phyloP scores from a whole-genome alignment of 2,329 filamentous ascomycete genomes.

The Epichloe hybrida region DNA sequence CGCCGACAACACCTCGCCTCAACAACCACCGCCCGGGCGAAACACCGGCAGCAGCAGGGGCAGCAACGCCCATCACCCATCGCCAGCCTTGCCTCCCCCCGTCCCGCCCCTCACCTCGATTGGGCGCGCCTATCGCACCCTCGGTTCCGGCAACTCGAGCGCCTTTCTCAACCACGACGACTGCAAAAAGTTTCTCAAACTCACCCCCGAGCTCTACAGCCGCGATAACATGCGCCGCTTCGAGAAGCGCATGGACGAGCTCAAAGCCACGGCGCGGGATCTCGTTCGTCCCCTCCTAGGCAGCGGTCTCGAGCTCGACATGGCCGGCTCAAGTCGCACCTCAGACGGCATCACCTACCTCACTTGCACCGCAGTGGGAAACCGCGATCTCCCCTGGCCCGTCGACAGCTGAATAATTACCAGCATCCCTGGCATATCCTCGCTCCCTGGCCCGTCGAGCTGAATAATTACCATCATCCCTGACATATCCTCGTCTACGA shows the following conservation, averaged over 20 bases:
- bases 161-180: slow-evolving; percentile 74
- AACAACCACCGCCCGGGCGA: slow-evolving; percentile 21
- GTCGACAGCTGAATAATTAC: slow-evolving; percentile 18
- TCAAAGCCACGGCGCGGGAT: slow-evolving; percentile 73
- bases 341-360: slow-evolving; percentile 34
- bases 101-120: slow-evolving; percentile 40
- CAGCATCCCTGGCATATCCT: too few species aligned
- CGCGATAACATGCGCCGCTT: slow-evolving; percentile 77
- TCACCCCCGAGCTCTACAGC: slow-evolving; percentile 73
- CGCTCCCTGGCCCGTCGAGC: slow-evolving; percentile 33
- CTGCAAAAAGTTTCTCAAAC: slow-evolving; percentile 80
- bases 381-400: slow-evolving; percentile 37
- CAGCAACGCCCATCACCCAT: slow-evolving; percentile 3
- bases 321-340: slow-evolving; percentile 29
- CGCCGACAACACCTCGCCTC: slow-evolving; percentile 71
- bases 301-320: slow-evolving; percentile 70
- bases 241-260: slow-evolving; percentile 75
- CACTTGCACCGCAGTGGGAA: slow-evolving; percentile 35
- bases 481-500: neutral
- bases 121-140: slow-evolving; percentile 63
- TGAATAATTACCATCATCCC: slow-evolving; percentile 2
- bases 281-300: slow-evolving; percentile 75
- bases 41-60: slow-evolving; percentile 11
- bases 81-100: slow-evolving; percentile 18
- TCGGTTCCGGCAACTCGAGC: slow-evolving; percentile 47